Evolutionary conservation across 2,329 filamentous ascomycete genomes (phyloP), one percentile per base, ranked within the genome.

Genomic region (Aspergillus versicolor): DNA sequence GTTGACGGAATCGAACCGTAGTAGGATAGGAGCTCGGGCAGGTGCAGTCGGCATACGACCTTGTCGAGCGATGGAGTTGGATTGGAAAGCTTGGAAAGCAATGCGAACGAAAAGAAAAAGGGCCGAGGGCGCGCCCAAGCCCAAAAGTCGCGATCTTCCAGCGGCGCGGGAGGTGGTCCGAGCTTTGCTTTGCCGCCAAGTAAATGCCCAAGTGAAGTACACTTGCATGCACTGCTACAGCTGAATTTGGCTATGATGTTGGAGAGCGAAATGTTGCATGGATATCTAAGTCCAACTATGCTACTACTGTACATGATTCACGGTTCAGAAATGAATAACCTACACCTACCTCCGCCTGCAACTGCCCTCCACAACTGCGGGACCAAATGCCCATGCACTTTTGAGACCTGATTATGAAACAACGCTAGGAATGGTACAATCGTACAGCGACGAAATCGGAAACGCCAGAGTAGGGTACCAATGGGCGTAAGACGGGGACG

Each of bases 131-230:
- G 65, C 68, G 66, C 64, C 60, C 61, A 62, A 63, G 63, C 48
- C 54, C 58, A 44, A 54, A 61, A 73, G 70, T 73, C 72, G 72
- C 72, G 72, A 73, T 72, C 70, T 46, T 70, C 66, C 69, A 67
- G 61, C 62, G 61, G 55, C 60, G 61, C 58, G 59, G 52, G 46
- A 43, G 49, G 46, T 70, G 71, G 70, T 66, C 72, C 71, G 71
- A 73, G 72, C 72, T 74, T 66, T 54, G 71, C 72, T 73, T 65
- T 55, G 58, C 56, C 56, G 57, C 56, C 57, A 40, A 49, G 13
- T 45, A 15, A 7, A 40, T n/a, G 37, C 13, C 40, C 4, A 5
- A n/a, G 17, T 17, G 40, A 42, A 42, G 40, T 17, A 42, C 9
- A 42, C 9, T 3, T 30, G 27, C 27, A 9, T 11, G 27, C 27